Evolutionary conservation across 73 alveolate species (phyloP).

Genomic region (Uronychia binucleata): DNA sequence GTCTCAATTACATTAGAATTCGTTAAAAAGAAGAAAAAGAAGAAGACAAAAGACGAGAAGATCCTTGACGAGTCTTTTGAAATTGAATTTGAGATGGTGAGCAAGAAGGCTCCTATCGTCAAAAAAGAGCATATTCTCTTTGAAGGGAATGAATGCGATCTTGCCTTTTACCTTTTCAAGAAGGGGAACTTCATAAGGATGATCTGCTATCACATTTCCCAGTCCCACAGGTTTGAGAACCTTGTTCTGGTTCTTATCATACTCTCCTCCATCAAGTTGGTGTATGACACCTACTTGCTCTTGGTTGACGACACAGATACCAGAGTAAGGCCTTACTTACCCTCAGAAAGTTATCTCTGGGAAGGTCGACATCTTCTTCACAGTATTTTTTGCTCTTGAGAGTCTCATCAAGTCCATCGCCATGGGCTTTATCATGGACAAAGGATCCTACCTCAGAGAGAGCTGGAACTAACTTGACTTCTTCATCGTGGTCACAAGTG

Average conservation of each 20-base stretch:
- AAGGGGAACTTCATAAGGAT: conserved; percentile 78
- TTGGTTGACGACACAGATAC: conserved; percentile 22
- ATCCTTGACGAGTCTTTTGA: conserved; percentile 30
- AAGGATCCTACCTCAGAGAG: conserved; percentile 90
- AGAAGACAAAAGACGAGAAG: background rate
- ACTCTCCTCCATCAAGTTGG: conserved; percentile 77
- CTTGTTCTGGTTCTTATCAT: conserved; percentile 78
- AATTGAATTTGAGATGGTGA: conserved; percentile 19
- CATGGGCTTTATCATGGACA: conserved; percentile 88
- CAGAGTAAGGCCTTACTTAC: no score
- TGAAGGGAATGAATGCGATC: conserved; percentile 85
- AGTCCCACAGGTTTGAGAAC: conserved; percentile 68
- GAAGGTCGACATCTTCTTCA: conserved; percentile 76
- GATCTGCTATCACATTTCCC: conserved; percentile 64
- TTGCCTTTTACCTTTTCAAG: conserved; percentile 75
- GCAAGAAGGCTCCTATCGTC: conserved; percentile 2
- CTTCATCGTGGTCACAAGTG: conserved; percentile 86
- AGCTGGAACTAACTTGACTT: conserved; percentile 95
- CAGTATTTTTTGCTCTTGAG: conserved; percentile 84
- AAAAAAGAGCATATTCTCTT: conserved; percentile 71
- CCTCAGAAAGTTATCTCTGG: conserved; percentile 19
- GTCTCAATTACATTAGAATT: no score
- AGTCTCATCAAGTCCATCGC: conserved; percentile 83
- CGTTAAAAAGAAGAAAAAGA: conserved; percentile 22
- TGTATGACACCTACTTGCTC: conserved; percentile 80